Conservation (phyloP, 2,329 filamentous ascomycete species). For the Fusarium brachygibbosum region DNA sequence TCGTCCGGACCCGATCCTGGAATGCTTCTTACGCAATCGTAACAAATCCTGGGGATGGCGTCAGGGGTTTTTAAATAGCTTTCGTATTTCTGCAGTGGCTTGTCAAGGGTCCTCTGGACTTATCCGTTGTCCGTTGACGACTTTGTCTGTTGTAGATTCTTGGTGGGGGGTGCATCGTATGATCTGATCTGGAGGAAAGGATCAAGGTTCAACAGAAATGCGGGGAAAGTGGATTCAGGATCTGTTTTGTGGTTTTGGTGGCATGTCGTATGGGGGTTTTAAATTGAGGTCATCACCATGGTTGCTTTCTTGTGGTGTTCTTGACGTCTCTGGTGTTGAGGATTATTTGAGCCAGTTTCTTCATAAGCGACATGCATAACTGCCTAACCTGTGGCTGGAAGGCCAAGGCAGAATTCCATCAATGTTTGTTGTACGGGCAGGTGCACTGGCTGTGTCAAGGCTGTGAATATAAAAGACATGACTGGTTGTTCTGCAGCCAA, state of each 20-base stretch:
- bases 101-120: neutral
- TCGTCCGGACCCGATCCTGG: slow-evolving; percentile 17
- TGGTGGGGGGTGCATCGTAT: slow-evolving; percentile 6
- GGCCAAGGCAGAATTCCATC: neutral
- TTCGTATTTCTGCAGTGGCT: slow-evolving; percentile 1
- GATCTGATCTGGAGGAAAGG: neutral
- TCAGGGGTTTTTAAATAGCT: neutral
- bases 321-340: neutral
- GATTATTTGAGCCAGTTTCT: fast-evolving
- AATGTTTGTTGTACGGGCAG: neutral
- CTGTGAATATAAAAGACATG: slow-evolving; percentile 6
- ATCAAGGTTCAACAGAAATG: neutral
- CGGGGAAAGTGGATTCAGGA: neutral
- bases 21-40: neutral
- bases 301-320: neutral
- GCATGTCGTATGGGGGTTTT: neutral
- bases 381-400: neutral
- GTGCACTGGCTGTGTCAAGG: neutral
- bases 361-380: too few species aligned
- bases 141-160: slow-evolving; percentile 4
- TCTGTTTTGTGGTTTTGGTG: neutral
- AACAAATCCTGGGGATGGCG: slow-evolving; percentile 5
- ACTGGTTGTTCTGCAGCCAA: slow-evolving; percentile 7
- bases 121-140: neutral
- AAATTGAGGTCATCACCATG: slow-evolving; percentile 18